These are phyloP conservation scores for Melanopsichium pennsylvanicum DNA, from an alignment of 1,284 basidiomycete genomes.

Conservation along the genomic window DNA sequence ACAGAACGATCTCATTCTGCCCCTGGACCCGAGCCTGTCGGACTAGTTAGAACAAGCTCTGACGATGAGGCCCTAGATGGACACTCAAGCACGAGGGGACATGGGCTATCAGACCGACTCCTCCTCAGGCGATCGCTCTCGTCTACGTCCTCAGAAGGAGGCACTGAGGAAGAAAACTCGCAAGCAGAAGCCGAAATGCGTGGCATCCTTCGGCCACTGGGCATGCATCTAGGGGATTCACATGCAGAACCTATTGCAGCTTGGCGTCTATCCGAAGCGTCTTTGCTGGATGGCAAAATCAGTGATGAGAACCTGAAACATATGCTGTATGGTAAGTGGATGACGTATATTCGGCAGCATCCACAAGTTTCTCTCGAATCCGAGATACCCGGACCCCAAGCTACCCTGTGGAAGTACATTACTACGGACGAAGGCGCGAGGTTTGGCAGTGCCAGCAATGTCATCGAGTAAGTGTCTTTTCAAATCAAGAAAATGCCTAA, in stretches of 20 bases:
- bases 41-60: too few species aligned
- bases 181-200: background rate
- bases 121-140: too few species aligned
- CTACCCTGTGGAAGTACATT: background rate
- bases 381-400: background rate
- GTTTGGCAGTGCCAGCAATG: background rate
- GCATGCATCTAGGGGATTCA: conserved; percentile 8
- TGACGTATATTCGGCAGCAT: background rate
- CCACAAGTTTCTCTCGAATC: background rate
- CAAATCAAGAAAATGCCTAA: background rate
- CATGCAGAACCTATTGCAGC: conserved; percentile 5
- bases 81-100: too few species aligned
- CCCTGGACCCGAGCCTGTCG: too few species aligned
- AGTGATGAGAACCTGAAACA: background rate
- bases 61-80: too few species aligned
- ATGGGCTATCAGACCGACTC: too few species aligned
- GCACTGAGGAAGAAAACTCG: too few species aligned
- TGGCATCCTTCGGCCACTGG: background rate
- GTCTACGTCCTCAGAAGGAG: too few species aligned
- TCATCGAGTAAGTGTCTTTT: conserved; percentile 9
- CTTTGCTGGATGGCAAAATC: background rate
- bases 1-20: too few species aligned
- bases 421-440: conserved; percentile 8
- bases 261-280: conserved; percentile 1
- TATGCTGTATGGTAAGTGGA: background rate